Percentiles rank a stretch among this genome's conserved stretches.
These are phyloP conservation scores for Aureobasidium sp. DNA, from an alignment of 2,329 filamentous ascomycete genomes.

Conservation along the genomic window DNA sequence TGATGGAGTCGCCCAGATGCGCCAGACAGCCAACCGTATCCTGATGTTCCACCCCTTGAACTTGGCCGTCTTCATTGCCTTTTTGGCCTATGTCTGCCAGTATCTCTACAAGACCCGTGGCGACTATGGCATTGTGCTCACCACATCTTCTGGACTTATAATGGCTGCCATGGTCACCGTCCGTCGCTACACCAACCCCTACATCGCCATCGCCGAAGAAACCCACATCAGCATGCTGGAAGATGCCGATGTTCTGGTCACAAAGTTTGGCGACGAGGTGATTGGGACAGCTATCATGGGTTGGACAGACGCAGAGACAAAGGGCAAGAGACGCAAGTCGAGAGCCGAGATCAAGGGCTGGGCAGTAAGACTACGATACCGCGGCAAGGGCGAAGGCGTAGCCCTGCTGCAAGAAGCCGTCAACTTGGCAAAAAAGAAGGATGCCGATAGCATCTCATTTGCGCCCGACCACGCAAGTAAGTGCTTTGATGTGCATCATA, in stretches of 20 bases:
- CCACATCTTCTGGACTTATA: slow-evolving; percentile 53
- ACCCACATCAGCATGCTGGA: slow-evolving; percentile 58
- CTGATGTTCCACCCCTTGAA: slow-evolving; percentile 57
- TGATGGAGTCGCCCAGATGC: slow-evolving; percentile 77
- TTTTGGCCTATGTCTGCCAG: slow-evolving; percentile 35
- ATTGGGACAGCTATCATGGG: slow-evolving; percentile 66
- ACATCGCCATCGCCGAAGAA: slow-evolving; percentile 56
- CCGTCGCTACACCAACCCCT: slow-evolving; percentile 54
- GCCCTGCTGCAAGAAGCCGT: slow-evolving; percentile 69
- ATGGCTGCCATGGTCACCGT: slow-evolving; percentile 59
- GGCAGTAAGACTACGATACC: slow-evolving; percentile 66
- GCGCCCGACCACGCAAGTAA: slow-evolving; percentile 71
- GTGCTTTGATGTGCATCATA: slow-evolving; percentile 21
- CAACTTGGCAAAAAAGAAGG: slow-evolving; percentile 57
- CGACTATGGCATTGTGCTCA: slow-evolving; percentile 51
- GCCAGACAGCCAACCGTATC: slow-evolving; percentile 56
- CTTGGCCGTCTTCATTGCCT: slow-evolving; percentile 31
- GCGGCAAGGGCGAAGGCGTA: slow-evolving; percentile 63
- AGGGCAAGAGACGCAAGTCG: slow-evolving; percentile 44
- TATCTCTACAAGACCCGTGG: slow-evolving; percentile 32
- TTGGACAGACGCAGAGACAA: slow-evolving; percentile 48
- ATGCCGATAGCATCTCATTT: slow-evolving; percentile 66
- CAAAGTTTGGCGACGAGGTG: slow-evolving; percentile 59
- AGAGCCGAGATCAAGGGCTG: slow-evolving; percentile 71
- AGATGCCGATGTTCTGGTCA: slow-evolving; percentile 47